These are phyloP conservation scores for Ambrosia hybrid DNA, from an alignment of 140 eudicot genomes.

Conservation along the genomic window DNA sequence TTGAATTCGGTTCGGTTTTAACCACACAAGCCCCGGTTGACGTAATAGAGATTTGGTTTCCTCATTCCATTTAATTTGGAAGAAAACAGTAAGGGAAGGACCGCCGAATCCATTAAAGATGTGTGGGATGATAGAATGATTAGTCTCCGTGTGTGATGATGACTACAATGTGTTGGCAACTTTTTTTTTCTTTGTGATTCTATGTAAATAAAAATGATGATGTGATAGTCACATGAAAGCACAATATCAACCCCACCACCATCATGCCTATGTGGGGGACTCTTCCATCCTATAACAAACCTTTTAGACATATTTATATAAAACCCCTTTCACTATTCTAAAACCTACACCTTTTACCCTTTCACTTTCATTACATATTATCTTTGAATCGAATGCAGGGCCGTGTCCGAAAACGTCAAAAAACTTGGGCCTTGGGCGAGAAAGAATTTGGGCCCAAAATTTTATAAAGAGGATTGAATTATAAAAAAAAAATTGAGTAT, in stretches of 20 bases:
- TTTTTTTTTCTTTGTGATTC: constrained; percentile 3
- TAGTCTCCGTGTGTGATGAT: constrained; percentile 36
- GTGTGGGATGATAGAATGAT: constrained; percentile 35
- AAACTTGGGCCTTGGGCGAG: too few relatives aligned
- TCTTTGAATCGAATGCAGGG: too few relatives aligned
- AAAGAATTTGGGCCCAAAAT: too few relatives aligned
- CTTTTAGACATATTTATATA: not conserved
- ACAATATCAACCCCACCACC: constrained; percentile 1
- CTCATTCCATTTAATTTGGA: constrained; percentile 8
- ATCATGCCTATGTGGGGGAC: not conserved
- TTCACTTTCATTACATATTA: not conserved
- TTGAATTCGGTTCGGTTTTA: too few relatives aligned
- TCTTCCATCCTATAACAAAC: not conserved
- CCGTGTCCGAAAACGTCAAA: too few relatives aligned
- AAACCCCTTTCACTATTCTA: not conserved
- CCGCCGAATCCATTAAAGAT: constrained; percentile 37
- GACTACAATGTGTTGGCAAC: constrained; percentile 28
- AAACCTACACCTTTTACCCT: not conserved
- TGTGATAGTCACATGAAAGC: constrained; percentile 8
- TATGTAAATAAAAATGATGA: constrained; percentile 15
- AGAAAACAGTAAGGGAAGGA: not conserved
- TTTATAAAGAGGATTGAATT: too few relatives aligned
- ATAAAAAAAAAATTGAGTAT: too few relatives aligned
- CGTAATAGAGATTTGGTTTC: too few relatives aligned
- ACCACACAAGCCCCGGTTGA: too few relatives aligned